phyloP scores from a whole-genome alignment of 2,329 filamentous ascomycete genomes.

The Aureobasidium sp. region DNA sequence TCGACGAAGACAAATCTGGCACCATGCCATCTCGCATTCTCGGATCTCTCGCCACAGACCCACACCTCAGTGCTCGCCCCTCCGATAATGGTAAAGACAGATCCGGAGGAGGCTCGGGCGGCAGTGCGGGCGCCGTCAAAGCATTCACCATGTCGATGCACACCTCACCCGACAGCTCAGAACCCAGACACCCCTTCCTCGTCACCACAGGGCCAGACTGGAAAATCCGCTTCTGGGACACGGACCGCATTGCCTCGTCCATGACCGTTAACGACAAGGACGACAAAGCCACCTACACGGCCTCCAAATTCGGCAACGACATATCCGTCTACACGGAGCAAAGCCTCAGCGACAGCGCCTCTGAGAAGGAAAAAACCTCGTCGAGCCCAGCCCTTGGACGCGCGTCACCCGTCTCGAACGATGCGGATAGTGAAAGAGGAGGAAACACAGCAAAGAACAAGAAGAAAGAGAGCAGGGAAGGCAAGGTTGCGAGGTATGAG shows the following conservation, averaged over 20 bases:
- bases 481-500: slow-evolving; percentile 63
- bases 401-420: neutral
- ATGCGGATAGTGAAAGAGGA: slow-evolving; percentile 19
- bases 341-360: neutral
- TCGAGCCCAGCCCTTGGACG: neutral
- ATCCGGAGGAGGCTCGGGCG: slow-evolving; percentile 38
- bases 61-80: neutral
- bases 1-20: slow-evolving; percentile 82
- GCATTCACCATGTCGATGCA: slow-evolving; percentile 67
- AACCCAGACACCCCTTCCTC: slow-evolving; percentile 70
- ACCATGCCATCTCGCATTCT: slow-evolving; percentile 81
- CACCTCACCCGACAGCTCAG: slow-evolving; percentile 58
- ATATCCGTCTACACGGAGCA: slow-evolving; percentile 30
- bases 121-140: slow-evolving; percentile 51
- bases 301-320: slow-evolving; percentile 31
- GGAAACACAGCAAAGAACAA: slow-evolving; percentile 27
- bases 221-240: slow-evolving; percentile 90
- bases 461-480: slow-evolving; percentile 18
- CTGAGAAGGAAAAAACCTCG: neutral
- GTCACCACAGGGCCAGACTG: slow-evolving; percentile 83
- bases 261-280: slow-evolving; percentile 69
- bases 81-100: slow-evolving; percentile 9
- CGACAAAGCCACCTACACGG: slow-evolving; percentile 61
- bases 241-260: slow-evolving; percentile 67
- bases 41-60: slow-evolving; percentile 44